phyloP scores from a whole-genome alignment of 1,139 yeast genomes.

The Magnusiomyces ingens region DNA sequence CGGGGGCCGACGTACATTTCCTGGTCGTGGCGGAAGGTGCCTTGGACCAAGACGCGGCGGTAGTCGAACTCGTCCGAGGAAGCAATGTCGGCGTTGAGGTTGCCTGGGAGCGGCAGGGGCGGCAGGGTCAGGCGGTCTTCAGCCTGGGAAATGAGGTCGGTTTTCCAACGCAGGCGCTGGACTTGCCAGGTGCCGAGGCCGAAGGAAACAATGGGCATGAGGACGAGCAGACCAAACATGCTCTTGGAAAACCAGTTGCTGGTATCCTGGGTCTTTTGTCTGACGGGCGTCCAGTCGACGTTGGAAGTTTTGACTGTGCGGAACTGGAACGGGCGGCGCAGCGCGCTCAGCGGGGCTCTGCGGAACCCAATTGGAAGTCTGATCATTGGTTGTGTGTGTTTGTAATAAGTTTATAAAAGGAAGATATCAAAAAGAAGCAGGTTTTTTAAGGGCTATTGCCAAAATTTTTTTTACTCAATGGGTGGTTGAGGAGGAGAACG shows the following conservation, averaged over 20 bases:
- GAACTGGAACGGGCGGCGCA: neutral
- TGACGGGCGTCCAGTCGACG: slow-evolving; percentile 78
- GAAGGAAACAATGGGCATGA: slow-evolving; percentile 86
- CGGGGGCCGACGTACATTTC: slow-evolving; percentile 94
- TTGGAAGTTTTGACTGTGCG: slow-evolving; percentile 55
- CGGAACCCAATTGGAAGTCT: neutral
- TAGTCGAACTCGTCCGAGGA: slow-evolving; percentile 71
- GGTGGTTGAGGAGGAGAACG: neutral
- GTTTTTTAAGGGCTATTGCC: neutral
- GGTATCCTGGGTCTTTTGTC: slow-evolving; percentile 33
- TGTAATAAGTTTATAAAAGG: neutral
- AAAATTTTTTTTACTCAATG: neutral
- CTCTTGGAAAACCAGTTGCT: slow-evolving; percentile 25
- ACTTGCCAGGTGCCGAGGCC: slow-evolving; percentile 94
- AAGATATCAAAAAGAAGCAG: neutral
- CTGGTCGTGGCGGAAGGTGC: slow-evolving; percentile 73
- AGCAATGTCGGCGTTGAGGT: slow-evolving; percentile 31
- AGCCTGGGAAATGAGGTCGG: slow-evolving; percentile 69
- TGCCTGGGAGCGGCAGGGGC: slow-evolving; percentile 60
- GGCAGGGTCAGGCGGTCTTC: slow-evolving; percentile 73
- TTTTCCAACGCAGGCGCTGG: slow-evolving; percentile 79
- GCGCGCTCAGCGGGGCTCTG: neutral
- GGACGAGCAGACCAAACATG: slow-evolving; percentile 36
- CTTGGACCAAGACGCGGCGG: slow-evolving; percentile 64
- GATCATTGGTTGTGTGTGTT: neutral